Base-by-base conservation (phyloP, 2,329 filamentous ascomycete genomes). In the Cercospora nicotianae region DNA sequence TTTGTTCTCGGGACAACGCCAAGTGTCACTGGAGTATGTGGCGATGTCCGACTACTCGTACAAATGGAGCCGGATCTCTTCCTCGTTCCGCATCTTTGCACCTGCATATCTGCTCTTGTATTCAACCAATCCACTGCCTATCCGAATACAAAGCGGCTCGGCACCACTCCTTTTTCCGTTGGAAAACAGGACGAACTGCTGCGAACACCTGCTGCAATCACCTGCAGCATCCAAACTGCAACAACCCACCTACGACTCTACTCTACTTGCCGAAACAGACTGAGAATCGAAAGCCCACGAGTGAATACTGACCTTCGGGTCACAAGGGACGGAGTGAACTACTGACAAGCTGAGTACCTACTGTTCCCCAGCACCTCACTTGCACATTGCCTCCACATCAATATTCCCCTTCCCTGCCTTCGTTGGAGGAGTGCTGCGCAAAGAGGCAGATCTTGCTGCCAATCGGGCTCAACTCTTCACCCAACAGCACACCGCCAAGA, bases 381-480 rank as follows among this genome's bases (percentile, higher is more conserved):
- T 58, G 53, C 53, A 58, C 26, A 12, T n/a, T 18, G 30, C 13
- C 20, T 28, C 53, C 20, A n/a, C 18, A 26, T n/a, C 53, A 18
- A 30, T 20, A 26, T 30, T 31, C 53, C 26, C 53, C n/a, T 13
- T 31, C 6, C 30, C 45, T 28, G 28, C 26, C 9, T 18, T 51
- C 18, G 7, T 26, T 36, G 39, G 60, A 53, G 39, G 36, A 62
- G 58, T 42, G 59, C 30, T 45, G 57, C 65, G 60, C 60, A 64
- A 60, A 68, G 58, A 65, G 63, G 63, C 66, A 62, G 33, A 65
- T 64, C 60, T 55, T 66, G 59, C 64, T 62, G 59, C 60, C 45
- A 23, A 42, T 20, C 64, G 64, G 59, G 62, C 51, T 64, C 18
- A 39, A 64, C 45, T 64, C 62, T 64, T 31, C 51, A 36, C 51